These are phyloP conservation scores for Orbilia brochopaga DNA, from an alignment of 2,329 filamentous ascomycete species.

Conservation along the genomic window DNA sequence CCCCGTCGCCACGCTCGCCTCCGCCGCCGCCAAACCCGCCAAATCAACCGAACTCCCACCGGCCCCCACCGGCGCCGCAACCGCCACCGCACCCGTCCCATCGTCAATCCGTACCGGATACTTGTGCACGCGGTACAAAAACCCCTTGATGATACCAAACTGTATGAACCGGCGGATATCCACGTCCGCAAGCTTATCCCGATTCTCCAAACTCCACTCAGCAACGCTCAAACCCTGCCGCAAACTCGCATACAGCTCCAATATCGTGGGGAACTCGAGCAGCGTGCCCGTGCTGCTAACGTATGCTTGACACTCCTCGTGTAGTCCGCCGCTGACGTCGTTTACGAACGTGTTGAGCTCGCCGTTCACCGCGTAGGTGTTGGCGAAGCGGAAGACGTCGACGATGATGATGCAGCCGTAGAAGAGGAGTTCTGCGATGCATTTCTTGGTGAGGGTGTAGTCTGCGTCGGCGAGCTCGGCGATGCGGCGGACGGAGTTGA, in stretches of 20 bases:
- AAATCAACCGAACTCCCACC: conserved; percentile 35
- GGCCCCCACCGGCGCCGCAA: conserved; percentile 4
- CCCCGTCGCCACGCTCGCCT: conserved; percentile 48
- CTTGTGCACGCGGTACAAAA: conserved; percentile 90
- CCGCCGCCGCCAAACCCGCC: conserved; percentile 44
- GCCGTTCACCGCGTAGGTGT: conserved; percentile 83
- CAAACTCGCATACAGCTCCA: conserved; percentile 85
- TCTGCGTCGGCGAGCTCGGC: conserved; percentile 84
- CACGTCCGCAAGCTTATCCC: conserved; percentile 73
- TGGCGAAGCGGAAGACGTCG: conserved; percentile 92
- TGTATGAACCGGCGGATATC: conserved; percentile 92
- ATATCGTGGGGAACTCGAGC: conserved; percentile 62
- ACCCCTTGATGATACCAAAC: conserved; percentile 94
- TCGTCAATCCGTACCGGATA: conserved; percentile 72
- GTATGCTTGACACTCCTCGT: conserved; percentile 87
- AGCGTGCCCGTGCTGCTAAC: conserved; percentile 63
- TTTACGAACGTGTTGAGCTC: conserved; percentile 79
- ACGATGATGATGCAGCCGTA: conserved; percentile 89
- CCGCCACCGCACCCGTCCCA: conserved; percentile 26
- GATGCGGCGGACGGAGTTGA: conserved; percentile 86
- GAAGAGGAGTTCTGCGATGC: conserved; percentile 86
- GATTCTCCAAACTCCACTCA: conserved; percentile 82
- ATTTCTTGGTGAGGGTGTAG: conserved; percentile 81
- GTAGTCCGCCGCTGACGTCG: conserved; percentile 69
- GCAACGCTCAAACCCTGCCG: conserved; percentile 81